Base-by-base conservation (phyloP, 164 flowering plant species). In the Hamamelis virginiana region DNA sequence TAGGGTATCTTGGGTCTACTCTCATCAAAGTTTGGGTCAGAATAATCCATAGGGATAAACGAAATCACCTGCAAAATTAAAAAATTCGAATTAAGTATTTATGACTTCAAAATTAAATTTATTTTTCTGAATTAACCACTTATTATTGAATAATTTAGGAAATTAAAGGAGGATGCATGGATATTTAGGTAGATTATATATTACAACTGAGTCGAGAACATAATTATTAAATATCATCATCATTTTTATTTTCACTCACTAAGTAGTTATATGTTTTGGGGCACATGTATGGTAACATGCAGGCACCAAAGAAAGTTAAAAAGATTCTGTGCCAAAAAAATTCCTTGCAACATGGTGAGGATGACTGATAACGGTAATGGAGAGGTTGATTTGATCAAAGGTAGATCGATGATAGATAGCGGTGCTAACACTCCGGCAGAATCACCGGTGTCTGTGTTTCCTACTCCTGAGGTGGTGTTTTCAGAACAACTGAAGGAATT, bases 301-400 rank as follows among this genome's bases (percentile, higher is more conserved):
- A 61, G 65, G 43, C 59, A 51, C 13, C 46, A 26, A 1, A 70
- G 43, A 26, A 62, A 62, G 67, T 16, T 25, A 41, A 70, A 26
- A 38, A 46, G 25, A 38, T 70, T 62, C 51, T 70, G 13, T 4
- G 51, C 62, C 1, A 44, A 53, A 19, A 61, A 51, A 55, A 33
- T 70, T 9, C 73, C 73, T 11, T 50, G 73, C 26, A 70, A 9
- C 23, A 59, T 62, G 53, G 73, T 70, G 60, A n/a, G n/a, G n/a
- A n/a, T n/a, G 41, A 52, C 23, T 62, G 62, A 59, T n/a, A 62
- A 69, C 19, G 13, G n/a, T 8, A 23, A 62, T 11, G 73, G 73
- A 50, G 61, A 45, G 21, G 67, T 43, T 5, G 67, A 70, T 13
- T 33, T 62, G 33, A 25, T 70, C 41, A 70, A 45, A 45, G 44